Percentiles rank a stretch among this genome's conserved stretches.
phyloP scores from a whole-genome alignment of 2,329 filamentous ascomycete species.

The Gremmenia infestans region DNA sequence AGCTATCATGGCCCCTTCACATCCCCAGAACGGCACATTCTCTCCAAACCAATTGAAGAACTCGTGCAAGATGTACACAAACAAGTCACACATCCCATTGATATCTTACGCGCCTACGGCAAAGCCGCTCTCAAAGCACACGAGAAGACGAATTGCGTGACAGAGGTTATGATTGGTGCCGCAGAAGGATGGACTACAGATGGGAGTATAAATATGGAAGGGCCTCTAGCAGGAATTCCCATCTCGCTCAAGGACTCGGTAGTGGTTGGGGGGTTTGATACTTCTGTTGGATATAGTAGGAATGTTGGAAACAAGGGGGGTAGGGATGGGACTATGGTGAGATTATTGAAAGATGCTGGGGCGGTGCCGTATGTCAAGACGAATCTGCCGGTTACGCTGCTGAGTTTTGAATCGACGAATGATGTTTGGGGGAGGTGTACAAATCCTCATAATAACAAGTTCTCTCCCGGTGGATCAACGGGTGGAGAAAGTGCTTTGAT shows the following conservation, averaged over 20 bases:
- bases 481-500: slow-evolving; percentile 67
- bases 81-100: slow-evolving; percentile 57
- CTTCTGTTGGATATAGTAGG: slow-evolving; percentile 72
- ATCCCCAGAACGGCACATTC: slow-evolving; percentile 57
- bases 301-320: slow-evolving; percentile 70
- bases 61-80: slow-evolving; percentile 75
- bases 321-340: slow-evolving; percentile 69
- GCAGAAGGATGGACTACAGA: slow-evolving; percentile 67
- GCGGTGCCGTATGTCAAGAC: slow-evolving; percentile 93
- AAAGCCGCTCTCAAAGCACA: slow-evolving; percentile 83
- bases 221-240: slow-evolving; percentile 81
- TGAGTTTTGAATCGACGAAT: slow-evolving; percentile 39
- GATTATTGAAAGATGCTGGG: slow-evolving; percentile 78
- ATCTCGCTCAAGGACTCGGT: slow-evolving; percentile 80
- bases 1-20: slow-evolving; percentile 64
- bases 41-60: slow-evolving; percentile 69
- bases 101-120: slow-evolving; percentile 79
- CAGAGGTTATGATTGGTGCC: slow-evolving; percentile 75
- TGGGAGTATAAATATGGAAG: slow-evolving; percentile 63
- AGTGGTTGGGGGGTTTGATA: slow-evolving; percentile 78
- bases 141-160: slow-evolving; percentile 81
- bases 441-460: slow-evolving; percentile 79
- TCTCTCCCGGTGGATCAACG: slow-evolving; percentile 84
- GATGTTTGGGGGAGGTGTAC: slow-evolving; percentile 75
- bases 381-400: slow-evolving; percentile 71